These are phyloP conservation scores for Triticum timopheevii DNA, from an alignment of 176 grass and related monocot genomes.

Conservation along the genomic window DNA sequence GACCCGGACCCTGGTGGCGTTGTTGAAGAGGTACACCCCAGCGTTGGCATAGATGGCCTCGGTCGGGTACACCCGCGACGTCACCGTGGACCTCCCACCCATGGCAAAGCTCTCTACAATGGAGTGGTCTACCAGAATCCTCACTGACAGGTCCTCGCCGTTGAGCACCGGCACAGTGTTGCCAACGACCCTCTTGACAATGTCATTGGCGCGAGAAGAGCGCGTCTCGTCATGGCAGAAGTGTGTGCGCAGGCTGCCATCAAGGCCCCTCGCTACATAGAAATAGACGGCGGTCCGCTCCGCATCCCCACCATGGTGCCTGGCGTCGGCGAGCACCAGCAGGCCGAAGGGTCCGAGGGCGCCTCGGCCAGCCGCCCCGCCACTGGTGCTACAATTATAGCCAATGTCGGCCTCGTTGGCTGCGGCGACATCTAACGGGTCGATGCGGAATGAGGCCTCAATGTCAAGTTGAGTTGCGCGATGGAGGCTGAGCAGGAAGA, in stretches of 20 bases:
- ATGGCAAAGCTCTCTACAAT: constrained; percentile 89
- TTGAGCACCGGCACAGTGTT: constrained; percentile 65
- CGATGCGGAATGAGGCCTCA: constrained; percentile 59
- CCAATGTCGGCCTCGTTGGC: not conserved
- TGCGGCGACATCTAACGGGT: constrained; percentile 22
- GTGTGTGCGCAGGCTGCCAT: constrained; percentile 50
- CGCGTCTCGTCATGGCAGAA: constrained; percentile 35
- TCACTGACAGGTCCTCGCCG: constrained; percentile 52
- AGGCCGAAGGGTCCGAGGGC: constrained; percentile 69
- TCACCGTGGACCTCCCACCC: constrained; percentile 58
- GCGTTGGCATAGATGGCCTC: constrained; percentile 72
- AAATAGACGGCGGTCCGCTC: constrained; percentile 92
- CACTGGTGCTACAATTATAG: constrained; percentile 37
- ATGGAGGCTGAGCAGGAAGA: constrained; percentile 49
- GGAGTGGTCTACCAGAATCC: constrained; percentile 91
- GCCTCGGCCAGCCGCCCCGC: constrained; percentile 48
- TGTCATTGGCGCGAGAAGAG: constrained; percentile 72
- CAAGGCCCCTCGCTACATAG: constrained; percentile 55
- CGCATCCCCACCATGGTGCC: not conserved
- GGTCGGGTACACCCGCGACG: constrained; percentile 86
- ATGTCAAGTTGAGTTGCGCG: constrained; percentile 82
- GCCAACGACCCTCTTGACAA: constrained; percentile 82
- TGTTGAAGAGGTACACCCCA: constrained; percentile 86
- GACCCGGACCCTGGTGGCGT: constrained; percentile 59
- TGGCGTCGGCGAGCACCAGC: not conserved